Percentiles rank a stretch among this genome's conserved stretches.
phyloP scores from a whole-genome alignment of 805 yeast species.

The Candida corydali region DNA sequence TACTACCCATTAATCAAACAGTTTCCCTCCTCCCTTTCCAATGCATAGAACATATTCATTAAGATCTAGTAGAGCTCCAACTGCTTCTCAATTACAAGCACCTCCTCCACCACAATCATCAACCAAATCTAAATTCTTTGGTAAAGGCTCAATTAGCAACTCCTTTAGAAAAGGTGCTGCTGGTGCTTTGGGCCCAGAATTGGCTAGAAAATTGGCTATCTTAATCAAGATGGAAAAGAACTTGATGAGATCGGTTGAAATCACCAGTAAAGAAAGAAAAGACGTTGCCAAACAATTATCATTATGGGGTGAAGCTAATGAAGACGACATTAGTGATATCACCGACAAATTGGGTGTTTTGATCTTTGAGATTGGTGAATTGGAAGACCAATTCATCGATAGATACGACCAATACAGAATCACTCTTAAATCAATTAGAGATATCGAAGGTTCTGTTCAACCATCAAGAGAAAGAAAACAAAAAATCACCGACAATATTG shows the following conservation, averaged over 20 bases:
- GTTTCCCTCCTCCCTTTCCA: conserved; percentile 9
- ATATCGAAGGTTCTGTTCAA: conserved; percentile 96
- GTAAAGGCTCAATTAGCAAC: conserved; percentile 65
- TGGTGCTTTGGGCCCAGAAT: conserved; percentile 91
- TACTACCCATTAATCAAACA: background rate
- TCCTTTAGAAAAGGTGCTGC: conserved; percentile 79
- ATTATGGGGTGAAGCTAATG: conserved; percentile 96
- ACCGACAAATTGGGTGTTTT: conserved; percentile 97
- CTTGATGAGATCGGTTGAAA: conserved; percentile 89
- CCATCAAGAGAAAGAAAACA: conserved; percentile 98
- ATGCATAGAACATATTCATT: conserved; percentile 87
- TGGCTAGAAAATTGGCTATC: conserved; percentile 86
- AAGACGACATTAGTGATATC: conserved; percentile 94
- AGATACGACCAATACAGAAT: conserved; percentile 97
- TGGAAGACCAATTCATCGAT: conserved; percentile 97
- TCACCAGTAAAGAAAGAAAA: conserved; percentile 89
- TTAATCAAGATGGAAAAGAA: conserved; percentile 95
- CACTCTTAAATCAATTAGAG: conserved; percentile 89
- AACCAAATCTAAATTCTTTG: conserved; percentile 70
- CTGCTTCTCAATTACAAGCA: conserved; percentile 73
- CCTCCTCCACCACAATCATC: conserved; percentile 82
- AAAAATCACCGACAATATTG: conserved; percentile 95
- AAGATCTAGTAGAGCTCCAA: conserved; percentile 75
- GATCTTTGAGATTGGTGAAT: conserved; percentile 93
- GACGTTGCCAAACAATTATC: conserved; percentile 97